Percentiles rank a stretch among this genome's conserved stretches.
Evolutionary conservation across 148 eudicot genomes (phyloP).

Genomic region (Rhododendron ovatum): DNA sequence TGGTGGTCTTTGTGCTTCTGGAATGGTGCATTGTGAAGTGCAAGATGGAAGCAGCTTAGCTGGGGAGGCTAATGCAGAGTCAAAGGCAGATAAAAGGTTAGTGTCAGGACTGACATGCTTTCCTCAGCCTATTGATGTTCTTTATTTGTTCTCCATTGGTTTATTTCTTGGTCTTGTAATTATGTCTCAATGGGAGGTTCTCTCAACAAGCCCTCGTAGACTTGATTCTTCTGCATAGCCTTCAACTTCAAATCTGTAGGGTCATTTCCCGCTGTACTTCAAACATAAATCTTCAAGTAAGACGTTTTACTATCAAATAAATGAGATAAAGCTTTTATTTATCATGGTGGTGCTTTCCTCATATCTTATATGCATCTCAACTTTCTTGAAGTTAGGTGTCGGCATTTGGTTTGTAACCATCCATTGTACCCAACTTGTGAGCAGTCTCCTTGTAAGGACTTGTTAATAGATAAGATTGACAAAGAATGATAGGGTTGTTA

Average conservation of each 20-base stretch:
- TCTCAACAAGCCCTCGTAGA: not conserved
- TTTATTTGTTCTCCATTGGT: not conserved
- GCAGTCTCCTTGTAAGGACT: not conserved
- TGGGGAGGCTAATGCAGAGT: conserved; percentile 33
- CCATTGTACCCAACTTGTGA: not conserved
- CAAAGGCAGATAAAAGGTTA: conserved; percentile 44
- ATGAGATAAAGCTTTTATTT: not conserved
- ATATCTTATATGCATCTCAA: not conserved
- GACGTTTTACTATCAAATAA: not conserved
- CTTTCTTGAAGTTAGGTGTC: not conserved
- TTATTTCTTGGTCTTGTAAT: not conserved
- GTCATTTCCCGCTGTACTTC: not conserved
- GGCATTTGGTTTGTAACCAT: not conserved
- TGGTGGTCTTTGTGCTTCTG: conserved; percentile 24
- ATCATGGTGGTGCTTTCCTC: not conserved
- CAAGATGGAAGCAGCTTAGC: conserved; percentile 23
- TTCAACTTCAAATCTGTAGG: not conserved
- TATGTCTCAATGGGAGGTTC: not conserved
- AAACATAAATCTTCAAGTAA: not conserved
- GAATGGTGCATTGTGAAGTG: conserved; percentile 22
- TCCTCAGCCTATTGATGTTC: not conserved
- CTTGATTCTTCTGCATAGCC: not conserved
- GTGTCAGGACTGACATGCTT: not conserved
- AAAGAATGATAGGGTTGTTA: not conserved
- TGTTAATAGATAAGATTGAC: not conserved